Evolutionary conservation across 208 protist genomes (phyloP), one percentile per base, ranked within the genome.

Genomic region (Acanthamoeba lugdunensis): DNA sequence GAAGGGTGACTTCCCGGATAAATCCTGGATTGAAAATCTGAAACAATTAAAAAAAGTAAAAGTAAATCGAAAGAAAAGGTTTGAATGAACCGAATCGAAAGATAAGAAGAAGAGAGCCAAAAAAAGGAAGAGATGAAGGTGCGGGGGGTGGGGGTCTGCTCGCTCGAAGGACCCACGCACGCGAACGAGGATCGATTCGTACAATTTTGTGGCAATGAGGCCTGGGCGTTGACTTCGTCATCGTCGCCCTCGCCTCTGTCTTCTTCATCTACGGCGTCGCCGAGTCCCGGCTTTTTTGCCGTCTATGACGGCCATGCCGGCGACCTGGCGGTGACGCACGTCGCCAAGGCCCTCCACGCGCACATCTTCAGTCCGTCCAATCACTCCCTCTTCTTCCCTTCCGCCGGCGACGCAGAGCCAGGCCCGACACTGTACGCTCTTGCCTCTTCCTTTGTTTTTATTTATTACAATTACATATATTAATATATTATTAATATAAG

Each of bases 221-320:
- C 71, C 16, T 52, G 71, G 37, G 28, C 7, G 7, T 50, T 81
- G 71, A 81, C 71, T 11, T 23, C 71, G 37, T 52, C 71, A 2
- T 7, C 75, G 6, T 7, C 75, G 16, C 1, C 75, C 13, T 11
- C 48, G 9, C n/a, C 11, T n/a, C n/a, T 6, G 21, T 23, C 71
- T 8, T 52, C 71, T 4, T 33, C 33, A 14, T 9, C 11, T 50
- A 54, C 73, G 14, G 14, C 65, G 23, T 30, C n/a, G 65, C 3
- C 23, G 65, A n/a, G n/a, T 16, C 71, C 71, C n/a, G 71, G 58
- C 9, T 91, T 75, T 25, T 91, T 91, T 30, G 85, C 85, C 37
- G 85, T 91, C 16, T 91, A 91, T 37, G 85, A 91, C 37, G 85
- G 85, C 4, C 85, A 91, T 33, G 85, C 61, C 16, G 85, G 85